These are phyloP conservation scores for Mucor saturninus DNA, from an alignment of 371 early-diverging fungal species.

Conservation along the genomic window DNA sequence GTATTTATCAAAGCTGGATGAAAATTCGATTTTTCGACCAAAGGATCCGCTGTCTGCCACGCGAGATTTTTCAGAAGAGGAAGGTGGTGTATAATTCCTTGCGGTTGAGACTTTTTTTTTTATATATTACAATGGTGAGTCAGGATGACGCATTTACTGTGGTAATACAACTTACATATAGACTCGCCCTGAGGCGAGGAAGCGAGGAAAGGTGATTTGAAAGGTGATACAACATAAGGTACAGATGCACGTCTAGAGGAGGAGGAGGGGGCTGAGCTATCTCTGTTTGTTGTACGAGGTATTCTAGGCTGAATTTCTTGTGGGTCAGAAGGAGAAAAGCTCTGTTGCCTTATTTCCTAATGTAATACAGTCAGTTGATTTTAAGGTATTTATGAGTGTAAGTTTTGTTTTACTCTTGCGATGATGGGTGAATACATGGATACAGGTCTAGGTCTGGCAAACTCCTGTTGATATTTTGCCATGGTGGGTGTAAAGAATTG, in stretches of 20 bases:
- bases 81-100: conserved; percentile 5
- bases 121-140: not conserved
- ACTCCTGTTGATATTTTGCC: conserved; percentile 57
- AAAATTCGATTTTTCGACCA: conserved; percentile 39
- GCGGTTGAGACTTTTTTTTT: not conserved
- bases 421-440: conserved; percentile 2
- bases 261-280: not conserved
- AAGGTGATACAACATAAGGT: conserved; percentile 63
- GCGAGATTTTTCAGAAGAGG: conserved; percentile 4
- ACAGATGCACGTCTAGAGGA: conserved; percentile 24
- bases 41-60: conserved; percentile 23
- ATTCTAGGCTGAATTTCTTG: not conserved
- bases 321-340: too few species aligned
- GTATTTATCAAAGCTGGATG: conserved; percentile 44
- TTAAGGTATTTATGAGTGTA: too few species aligned
- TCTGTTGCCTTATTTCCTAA: too few species aligned
- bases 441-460: conserved; percentile 5
- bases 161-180: conserved; percentile 29
- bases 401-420: not conserved
- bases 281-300: not conserved
- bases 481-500: conserved; percentile 51
- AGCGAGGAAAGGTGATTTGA: conserved; percentile 75
- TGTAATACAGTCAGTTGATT: too few species aligned
- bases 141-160: too few species aligned
- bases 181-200: conserved; percentile 57